Base-by-base conservation (phyloP, 208 protist species). In the Trichomonas vaginalis region DNA sequence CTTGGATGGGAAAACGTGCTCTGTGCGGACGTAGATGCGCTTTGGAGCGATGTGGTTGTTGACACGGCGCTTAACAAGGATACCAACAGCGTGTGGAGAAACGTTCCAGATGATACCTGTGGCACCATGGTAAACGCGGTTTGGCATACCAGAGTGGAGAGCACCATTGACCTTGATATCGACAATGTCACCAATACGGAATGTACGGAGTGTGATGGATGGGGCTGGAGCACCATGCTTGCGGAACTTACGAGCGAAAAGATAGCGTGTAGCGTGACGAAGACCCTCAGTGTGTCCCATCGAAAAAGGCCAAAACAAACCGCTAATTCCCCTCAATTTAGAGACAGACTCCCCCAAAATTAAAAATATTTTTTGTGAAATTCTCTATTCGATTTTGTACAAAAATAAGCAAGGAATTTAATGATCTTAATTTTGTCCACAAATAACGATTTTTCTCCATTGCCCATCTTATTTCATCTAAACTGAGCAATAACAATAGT, bases 111-210 rank as follows among this genome's bases (percentile, higher is more conserved):
- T 98, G 96, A 98, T 97, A 96, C 99, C 99, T 95, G 99, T 99
- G 97, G 98, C 98, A 96, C 99, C 99, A 97, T 99, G 99, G 98
- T 99, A 99, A 98, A 98, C 99, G 98, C 99, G 99, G 98, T 99
- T 98, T 95, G 99, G 99, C 99, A 99, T 99, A 97, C 99, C 99
- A 92, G 99, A 99, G 95, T 99, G 99, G 96, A 99, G 98, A n/a
- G 99, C 97, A 70, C 98, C 98, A 97, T 99, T 99, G 80, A 97
- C 98, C 15, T 98, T 98, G 96, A 99, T 98, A 96, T 99, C 99
- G 70, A 99, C 99, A 97, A 98, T 99, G 96, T 99, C 99, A 96
- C 99, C 99, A 70, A 99, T 96, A 97, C 99, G 99, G 98, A 99
- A 99, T 96, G 96, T 98, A 86, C 97, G 98, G 40, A 99, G 97